Evolutionary conservation across 2,329 filamentous ascomycete genomes (phyloP), one percentile per base, ranked within the genome.

Genomic region (Calonectria crousiana): DNA sequence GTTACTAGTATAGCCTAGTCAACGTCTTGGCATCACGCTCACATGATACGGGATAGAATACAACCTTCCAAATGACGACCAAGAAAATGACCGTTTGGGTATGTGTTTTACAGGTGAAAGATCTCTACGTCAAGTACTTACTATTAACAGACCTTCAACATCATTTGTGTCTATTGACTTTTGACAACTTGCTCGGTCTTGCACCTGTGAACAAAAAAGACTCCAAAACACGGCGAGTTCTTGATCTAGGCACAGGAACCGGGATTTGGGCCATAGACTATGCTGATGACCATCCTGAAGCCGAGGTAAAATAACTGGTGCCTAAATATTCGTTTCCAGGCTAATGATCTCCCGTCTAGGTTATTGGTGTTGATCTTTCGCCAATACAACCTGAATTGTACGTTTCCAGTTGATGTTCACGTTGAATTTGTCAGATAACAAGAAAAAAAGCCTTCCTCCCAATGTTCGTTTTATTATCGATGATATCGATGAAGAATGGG

Each of bases 401-500:
- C 9, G 60, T 67, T 28, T 6, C 6, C 16, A 6, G 11, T 6
- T 13, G 9, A 23, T 47, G 9, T 26, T 8, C 0, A n/a, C 5
- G 5, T 30, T 53, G 14, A 14, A 44, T 10, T 53, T 20, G 5
- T 8, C 1, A 28, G 26, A 8, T 53, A 23, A 47, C n/a, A 53
- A 53, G 26, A 32, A 53, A 32, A 53, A 53, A 30, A 74, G 73
- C 26, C 67, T 73, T 2, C 73, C 74, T 4, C 74, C 74, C 0
- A 75, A 75, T n/a, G 36, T 73, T 10, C 67, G 58, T 1, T 75
- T 75, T 18, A 51, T 71, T 1, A 67, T 75, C 23, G 74, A 75
- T 23, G 74, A 75, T 6, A 71, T 75, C 10, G 74, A 75, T 4
- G 71, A 75, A 28, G 74, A 75, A 41, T 75, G 74, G 74, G 62